Evolutionary conservation across 2,329 filamentous ascomycete genomes (phyloP).

Genomic region (Talaromyces sp.): DNA sequence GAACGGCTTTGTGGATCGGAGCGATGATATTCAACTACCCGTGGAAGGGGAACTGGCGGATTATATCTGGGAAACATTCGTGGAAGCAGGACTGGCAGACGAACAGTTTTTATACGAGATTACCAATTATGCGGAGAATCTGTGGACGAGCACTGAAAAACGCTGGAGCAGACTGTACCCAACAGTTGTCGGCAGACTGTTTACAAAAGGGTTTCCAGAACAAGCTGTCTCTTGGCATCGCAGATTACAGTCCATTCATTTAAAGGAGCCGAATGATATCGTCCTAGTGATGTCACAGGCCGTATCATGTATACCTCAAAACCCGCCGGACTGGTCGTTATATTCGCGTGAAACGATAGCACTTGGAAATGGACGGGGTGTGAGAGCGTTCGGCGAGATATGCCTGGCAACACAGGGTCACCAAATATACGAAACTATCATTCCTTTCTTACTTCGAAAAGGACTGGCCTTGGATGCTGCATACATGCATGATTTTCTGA

Average conservation of each 20-base stretch:
- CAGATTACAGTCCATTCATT: conserved; percentile 30
- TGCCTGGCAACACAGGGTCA: conserved; percentile 36
- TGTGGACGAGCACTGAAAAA: conserved; percentile 37
- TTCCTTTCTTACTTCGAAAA: conserved; percentile 37
- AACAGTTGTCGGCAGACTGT: conserved; percentile 34
- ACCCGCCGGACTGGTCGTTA: conserved; percentile 17
- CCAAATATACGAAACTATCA: conserved; percentile 41
- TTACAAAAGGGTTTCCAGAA: conserved; percentile 25
- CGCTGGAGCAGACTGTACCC: conserved; percentile 35
- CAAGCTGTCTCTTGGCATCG: conserved; percentile 36
- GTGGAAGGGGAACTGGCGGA: conserved; percentile 33
- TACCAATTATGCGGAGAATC: conserved; percentile 33
- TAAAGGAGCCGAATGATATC: conserved; percentile 28
- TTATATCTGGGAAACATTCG: conserved; percentile 40
- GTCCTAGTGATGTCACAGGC: conserved; percentile 26
- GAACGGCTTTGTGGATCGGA: conserved; percentile 32
- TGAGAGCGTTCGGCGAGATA: conserved; percentile 38
- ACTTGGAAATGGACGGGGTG: conserved; percentile 18
- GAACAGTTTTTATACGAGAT: conserved; percentile 31
- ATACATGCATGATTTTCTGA: conserved; percentile 44
- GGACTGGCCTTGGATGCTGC: conserved; percentile 37
- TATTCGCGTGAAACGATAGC: conserved; percentile 12
- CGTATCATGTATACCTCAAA: conserved; percentile 21
- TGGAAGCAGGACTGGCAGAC: conserved; percentile 32
- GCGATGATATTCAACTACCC: conserved; percentile 30